Conservation (phyloP, 768 basidiomycete genomes). For the Tylopilus sp. region DNA sequence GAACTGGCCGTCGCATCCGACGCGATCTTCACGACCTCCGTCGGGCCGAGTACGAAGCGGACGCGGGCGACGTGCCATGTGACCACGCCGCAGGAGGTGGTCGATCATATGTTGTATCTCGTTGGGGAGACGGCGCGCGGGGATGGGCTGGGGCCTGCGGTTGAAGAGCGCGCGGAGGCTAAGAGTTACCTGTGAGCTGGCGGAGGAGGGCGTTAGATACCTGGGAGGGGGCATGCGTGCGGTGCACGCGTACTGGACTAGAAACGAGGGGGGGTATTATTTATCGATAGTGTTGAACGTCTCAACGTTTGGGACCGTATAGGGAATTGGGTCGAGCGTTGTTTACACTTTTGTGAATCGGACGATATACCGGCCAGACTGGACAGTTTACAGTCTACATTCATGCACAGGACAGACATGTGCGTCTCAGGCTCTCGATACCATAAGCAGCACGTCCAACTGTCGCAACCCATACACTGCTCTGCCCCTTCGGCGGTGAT, state of each 20-base stretch:
- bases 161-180: background rate
- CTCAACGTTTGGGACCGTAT: background rate
- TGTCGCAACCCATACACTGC: no score
- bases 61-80: slow-evolving; percentile 93
- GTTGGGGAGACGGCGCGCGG: slow-evolving; percentile 36
- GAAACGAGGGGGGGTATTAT: background rate
- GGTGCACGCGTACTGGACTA: background rate
- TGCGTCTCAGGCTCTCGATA: no score
- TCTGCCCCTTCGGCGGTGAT: no score
- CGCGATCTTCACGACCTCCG: slow-evolving; percentile 85
- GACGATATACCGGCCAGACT: no score
- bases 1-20: slow-evolving; percentile 64
- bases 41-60: slow-evolving; percentile 87
- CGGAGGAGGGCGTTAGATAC: background rate
- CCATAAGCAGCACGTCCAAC: no score
- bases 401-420: no score
- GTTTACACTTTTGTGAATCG: no score
- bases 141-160: background rate
- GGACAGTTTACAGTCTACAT: no score
- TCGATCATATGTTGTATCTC: slow-evolving; percentile 71
- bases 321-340: background rate
- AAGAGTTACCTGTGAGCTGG: slow-evolving; percentile 20
- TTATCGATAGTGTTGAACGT: background rate
- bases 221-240: background rate
- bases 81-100: slow-evolving; percentile 81